These are phyloP conservation scores for Alloascoidea hylecoeti DNA, from an alignment of 805 yeast species.

Conservation along the genomic window DNA sequence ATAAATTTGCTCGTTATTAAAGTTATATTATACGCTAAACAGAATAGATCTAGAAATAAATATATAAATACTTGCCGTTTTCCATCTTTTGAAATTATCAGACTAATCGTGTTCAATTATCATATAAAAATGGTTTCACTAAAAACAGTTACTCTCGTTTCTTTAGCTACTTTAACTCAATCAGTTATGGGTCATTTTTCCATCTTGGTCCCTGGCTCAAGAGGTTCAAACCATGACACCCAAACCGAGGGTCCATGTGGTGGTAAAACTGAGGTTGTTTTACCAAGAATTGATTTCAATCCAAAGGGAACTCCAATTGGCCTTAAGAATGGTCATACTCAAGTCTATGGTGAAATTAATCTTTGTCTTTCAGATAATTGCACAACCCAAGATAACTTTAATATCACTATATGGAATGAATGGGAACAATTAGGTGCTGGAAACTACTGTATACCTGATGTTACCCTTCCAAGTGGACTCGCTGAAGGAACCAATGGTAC, in stretches of 20 bases:
- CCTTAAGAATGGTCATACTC: conserved; percentile 10
- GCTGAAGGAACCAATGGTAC: conserved; percentile 11
- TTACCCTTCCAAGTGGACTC: conserved; percentile 7
- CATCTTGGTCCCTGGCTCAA: conserved; percentile 10
- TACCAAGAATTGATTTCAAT: conserved; percentile 6
- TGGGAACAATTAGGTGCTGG: conserved; percentile 12
- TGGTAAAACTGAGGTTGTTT: conserved; percentile 7
- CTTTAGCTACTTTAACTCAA: no score
- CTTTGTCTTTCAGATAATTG: conserved; percentile 12
- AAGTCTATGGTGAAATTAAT: conserved; percentile 8
- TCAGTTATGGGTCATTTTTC: conserved; percentile 14
- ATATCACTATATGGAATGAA: conserved; percentile 8
- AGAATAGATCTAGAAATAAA: no score
- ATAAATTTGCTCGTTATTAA: no score
- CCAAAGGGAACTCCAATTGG: conserved; percentile 11
- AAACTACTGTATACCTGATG: conserved; percentile 11
- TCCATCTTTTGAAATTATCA: no score
- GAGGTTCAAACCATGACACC: conserved; percentile 13
- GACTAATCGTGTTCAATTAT: no score
- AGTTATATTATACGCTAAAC: no score
- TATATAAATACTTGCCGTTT: no score
- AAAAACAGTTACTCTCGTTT: no score
- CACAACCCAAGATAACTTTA: conserved; percentile 9
- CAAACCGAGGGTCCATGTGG: conserved; percentile 14
- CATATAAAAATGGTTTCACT: no score